Evolutionary conservation across 352 stramenopile genomes (phyloP), one percentile per base, ranked within the genome.

Genomic region (Phytophthora fragariaefolia): DNA sequence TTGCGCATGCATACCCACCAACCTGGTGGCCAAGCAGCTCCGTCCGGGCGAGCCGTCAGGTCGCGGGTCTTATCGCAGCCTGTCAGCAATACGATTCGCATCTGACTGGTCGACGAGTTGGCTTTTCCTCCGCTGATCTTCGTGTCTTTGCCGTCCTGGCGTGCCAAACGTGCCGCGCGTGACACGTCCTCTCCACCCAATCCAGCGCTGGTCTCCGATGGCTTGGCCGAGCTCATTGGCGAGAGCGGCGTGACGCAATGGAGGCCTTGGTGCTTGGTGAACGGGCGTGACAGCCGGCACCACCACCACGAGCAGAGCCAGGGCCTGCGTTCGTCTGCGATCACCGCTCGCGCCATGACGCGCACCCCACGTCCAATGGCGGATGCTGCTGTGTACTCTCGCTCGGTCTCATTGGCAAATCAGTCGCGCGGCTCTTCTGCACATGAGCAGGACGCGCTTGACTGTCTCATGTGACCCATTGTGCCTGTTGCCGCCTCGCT

Each of bases 391-490:
- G 28, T 3, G 3, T 17, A 6, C 26, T 18, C 17, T 52, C 40
- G 28, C 26, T 13, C 22, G 23, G 9, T 42, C 4, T 59, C 23
- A 72, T 69, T 71, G 52, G 63, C 27, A 60, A 60, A 49, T 53
- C 47, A 46, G 47, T 8, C 55, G 22, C 46, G 26, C 10, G 32
- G 30, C 32, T 57, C 58, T 52, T 73, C 48, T 65, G 34, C 52
- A 30, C 57, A n/a, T 64, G 55, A 68, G 55, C 57, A 63, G 56
- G 68, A 61, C 62, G 48, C 47, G 9, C 56, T 63, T 72, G 63
- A 68, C 68, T 76, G 68, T 76, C 68, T 69, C 68, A 76, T 76
- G 68, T 66, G 63, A 52, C 30, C 40, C 50, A 58, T 63, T 50
- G 47, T 6, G 54, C 53, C 46, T 57, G 54, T 65, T 55, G 45